phyloP scores from a whole-genome alignment of 352 stramenopile species.

The Globisporangium recalcitrans region DNA sequence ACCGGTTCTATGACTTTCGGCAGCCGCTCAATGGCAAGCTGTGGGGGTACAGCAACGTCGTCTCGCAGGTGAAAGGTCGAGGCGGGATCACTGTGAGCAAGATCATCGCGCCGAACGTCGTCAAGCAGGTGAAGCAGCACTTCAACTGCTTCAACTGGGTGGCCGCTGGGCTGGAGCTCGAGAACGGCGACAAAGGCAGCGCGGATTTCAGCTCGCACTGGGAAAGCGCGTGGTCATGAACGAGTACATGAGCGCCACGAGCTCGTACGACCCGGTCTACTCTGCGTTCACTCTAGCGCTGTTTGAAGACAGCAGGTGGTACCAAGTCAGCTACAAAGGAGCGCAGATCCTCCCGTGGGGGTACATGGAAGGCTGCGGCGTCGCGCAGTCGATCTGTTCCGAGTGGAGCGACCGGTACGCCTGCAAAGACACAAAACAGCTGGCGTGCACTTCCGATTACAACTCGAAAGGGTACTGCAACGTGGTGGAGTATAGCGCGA shows the following conservation, averaged over 20 bases:
- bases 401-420: slow-evolving; percentile 69
- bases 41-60: slow-evolving; percentile 66
- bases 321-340: slow-evolving; percentile 57
- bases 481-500: slow-evolving; percentile 51
- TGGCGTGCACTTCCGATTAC: slow-evolving; percentile 55
- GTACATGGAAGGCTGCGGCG: slow-evolving; percentile 64
- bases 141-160: slow-evolving; percentile 73
- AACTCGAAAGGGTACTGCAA: slow-evolving; percentile 79
- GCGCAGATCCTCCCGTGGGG: slow-evolving; percentile 66
- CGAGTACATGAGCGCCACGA: slow-evolving; percentile 82
- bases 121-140: slow-evolving; percentile 59
- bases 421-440: slow-evolving; percentile 39
- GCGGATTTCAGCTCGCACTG: slow-evolving; percentile 67
- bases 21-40: slow-evolving; percentile 50
- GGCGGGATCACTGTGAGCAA: slow-evolving; percentile 63
- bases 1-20: slow-evolving; percentile 54
- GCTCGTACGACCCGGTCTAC: slow-evolving; percentile 67
- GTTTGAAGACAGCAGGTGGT: slow-evolving; percentile 82
- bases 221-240: slow-evolving; percentile 82
- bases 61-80: slow-evolving; percentile 34
- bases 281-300: slow-evolving; percentile 66
- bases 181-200: slow-evolving; percentile 64
- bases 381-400: slow-evolving; percentile 55
- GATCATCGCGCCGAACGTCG: slow-evolving; percentile 68
- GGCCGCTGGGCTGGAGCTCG: slow-evolving; percentile 57